These are phyloP conservation scores for Apocynum venetum DNA, from an alignment of 257 asterid genomes.

Conservation along the genomic window DNA sequence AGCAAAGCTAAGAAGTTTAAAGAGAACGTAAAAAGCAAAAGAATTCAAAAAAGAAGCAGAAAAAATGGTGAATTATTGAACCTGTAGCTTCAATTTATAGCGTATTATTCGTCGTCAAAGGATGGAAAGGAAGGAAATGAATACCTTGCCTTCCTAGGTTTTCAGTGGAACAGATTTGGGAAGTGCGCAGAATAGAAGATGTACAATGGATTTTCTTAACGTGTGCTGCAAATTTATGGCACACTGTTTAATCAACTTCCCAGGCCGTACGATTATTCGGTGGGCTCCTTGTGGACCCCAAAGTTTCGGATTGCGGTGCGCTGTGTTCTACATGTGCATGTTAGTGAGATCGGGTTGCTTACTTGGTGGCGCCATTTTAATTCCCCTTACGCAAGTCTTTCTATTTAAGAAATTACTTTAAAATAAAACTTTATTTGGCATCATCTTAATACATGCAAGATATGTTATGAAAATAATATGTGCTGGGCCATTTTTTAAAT, in stretches of 20 bases:
- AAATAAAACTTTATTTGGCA: no score
- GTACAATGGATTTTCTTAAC: conserved; percentile 8
- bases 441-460: no score
- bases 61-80: neutral
- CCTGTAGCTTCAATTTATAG: conserved; percentile 18
- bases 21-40: neutral
- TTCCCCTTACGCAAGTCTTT: neutral
- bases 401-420: no score
- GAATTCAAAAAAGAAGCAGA: neutral
- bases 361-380: neutral
- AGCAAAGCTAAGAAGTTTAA: neutral
- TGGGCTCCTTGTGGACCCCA: neutral
- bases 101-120: neutral
- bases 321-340: neutral
- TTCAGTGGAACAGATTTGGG: conserved; percentile 1
- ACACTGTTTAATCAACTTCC: neutral
- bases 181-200: conserved; percentile 25
- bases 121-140: neutral
- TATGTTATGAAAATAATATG: no score
- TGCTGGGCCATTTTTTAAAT: no score
- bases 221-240: conserved; percentile 7
- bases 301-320: neutral
- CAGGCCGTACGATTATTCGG: conserved; percentile 14
- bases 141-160: neutral
- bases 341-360: neutral